Base-by-base conservation (phyloP, 805 yeast genomes). In the Ogataea thermomethanolica region DNA sequence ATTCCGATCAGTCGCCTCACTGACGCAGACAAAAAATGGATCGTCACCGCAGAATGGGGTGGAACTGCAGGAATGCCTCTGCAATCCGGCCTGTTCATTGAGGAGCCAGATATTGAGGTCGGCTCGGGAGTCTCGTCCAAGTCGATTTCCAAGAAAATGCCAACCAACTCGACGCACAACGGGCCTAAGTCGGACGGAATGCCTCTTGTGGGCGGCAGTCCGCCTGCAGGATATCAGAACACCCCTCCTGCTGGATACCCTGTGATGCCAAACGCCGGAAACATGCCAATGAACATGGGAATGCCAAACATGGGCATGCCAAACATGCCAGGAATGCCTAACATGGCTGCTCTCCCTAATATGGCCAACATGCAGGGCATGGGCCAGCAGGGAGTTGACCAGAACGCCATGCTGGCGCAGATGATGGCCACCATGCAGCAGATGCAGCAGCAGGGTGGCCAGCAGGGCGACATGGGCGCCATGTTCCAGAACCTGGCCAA, bases 91-190 rank as follows among this genome's bases (percentile, higher is more conserved):
- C 66, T 87, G 55, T 86, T 82, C 11, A 78, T 93, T 59, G 98
- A 93, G 61, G 99, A 93, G 65, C 99, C 99, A 3, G 99, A 93
- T 66, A 93, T 91, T 54, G 96, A 90, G 61, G 86, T 93, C 39
- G 98, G 98, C 36, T 80, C 87, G 34, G 97, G 97, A 47, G 85
- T 87, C 35, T 83, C 95, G 1, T 86, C 96, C 4, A 90, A 90
- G 62, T 89, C 96, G 13, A 87, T 87, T 64, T 83, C 95, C 8
- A 81, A 80, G 65, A 85, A 87, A 60, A 85, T 88, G 95, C 95
- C 96, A 12, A 87, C 95, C 4, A 89, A 89, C 61, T 79, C 87
- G 13, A 77, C 89, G 5, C 77, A 85, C 65, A 81, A 83, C 61
- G 95, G 95, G 4, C 95, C 95, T 24, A 79, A 82, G 57, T 84